A percentile compares a stretch with the other conserved stretches of the same genome.
Conservation (phyloP, 2,329 filamentous ascomycete species). For the Leptographium radiaticola region DNA sequence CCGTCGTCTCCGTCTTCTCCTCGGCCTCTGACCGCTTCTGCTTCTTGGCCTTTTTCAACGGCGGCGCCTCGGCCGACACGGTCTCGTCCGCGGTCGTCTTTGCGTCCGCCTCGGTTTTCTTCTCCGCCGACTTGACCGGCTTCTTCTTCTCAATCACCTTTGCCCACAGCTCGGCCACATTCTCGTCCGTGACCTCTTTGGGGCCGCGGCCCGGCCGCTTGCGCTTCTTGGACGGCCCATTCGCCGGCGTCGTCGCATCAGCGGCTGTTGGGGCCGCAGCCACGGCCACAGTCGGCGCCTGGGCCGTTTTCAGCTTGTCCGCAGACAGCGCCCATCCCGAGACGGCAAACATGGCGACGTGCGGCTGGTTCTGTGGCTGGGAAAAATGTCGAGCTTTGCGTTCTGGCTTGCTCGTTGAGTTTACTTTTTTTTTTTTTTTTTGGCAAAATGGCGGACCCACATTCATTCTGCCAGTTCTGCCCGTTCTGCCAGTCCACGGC, state of each 20-base stretch:
- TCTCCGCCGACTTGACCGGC: not conserved
- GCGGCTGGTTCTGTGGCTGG: not conserved
- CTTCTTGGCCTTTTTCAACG: conserved; percentile 9
- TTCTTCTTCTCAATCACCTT: conserved; percentile 59
- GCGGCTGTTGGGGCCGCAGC: conserved; percentile 11
- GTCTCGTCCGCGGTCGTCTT: not conserved
- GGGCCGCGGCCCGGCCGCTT: conserved; percentile 29
- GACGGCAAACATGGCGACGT: conserved; percentile 64
- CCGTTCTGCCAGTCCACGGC: too few species aligned
- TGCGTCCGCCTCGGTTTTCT: conserved; percentile 7
- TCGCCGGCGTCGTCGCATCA: not conserved
- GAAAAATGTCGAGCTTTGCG: not conserved
- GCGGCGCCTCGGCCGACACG: not conserved
- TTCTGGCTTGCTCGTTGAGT: too few species aligned
- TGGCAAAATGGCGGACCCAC: too few species aligned
- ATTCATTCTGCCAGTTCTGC: too few species aligned
- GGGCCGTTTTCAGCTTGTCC: conserved; percentile 57
- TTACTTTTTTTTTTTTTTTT: not conserved
- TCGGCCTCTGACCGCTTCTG: conserved; percentile 13
- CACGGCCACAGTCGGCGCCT: conserved; percentile 4
- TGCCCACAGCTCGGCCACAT: conserved; percentile 69
- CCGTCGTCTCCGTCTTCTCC: not conserved
- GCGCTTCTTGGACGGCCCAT: conserved; percentile 35
- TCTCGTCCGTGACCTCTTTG: conserved; percentile 48
- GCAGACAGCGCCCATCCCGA: conserved; percentile 81